A percentile compares a stretch with the other conserved stretches of the same genome.
Conservation (phyloP, 305 asterid genomes). For the Solanum hybrid region DNA sequence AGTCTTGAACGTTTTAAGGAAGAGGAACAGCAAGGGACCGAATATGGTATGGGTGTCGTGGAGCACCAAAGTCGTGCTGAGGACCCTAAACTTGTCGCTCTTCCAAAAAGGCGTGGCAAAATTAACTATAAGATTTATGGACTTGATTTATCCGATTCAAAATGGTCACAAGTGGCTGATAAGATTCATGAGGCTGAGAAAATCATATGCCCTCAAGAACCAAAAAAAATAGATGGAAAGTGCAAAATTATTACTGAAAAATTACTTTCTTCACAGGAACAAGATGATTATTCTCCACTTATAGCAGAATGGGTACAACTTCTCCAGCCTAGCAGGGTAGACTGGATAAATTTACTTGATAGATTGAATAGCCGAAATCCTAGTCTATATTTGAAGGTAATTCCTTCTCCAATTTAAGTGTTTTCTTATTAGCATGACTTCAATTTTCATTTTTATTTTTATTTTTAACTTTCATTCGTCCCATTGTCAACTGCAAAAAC, state of each 20-base stretch:
- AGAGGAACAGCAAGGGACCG: slow-evolving; percentile 15
- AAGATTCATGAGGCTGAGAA: slow-evolving; percentile 62
- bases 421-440: background rate
- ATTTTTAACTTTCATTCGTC: background rate
- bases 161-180: slow-evolving; percentile 81
- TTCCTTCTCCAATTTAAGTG: background rate
- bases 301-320: slow-evolving; percentile 63
- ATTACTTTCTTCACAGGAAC: slow-evolving; percentile 43
- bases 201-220: slow-evolving; percentile 55
- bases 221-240: slow-evolving; percentile 58
- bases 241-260: slow-evolving; percentile 62
- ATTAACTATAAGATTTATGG: slow-evolving; percentile 82
- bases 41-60: background rate
- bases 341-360: slow-evolving; percentile 73
- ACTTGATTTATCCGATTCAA: slow-evolving; percentile 63
- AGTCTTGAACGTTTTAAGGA: slow-evolving; percentile 34
- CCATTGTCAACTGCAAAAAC: background rate
- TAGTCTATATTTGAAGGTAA: slow-evolving; percentile 53
- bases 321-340: slow-evolving; percentile 68
- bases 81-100: slow-evolving; percentile 31
- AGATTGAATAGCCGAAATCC: slow-evolving; percentile 37
- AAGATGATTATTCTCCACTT: slow-evolving; percentile 55
- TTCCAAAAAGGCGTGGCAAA: slow-evolving; percentile 87
- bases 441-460: background rate
- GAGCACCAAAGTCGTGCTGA: slow-evolving; percentile 24